Percentiles rank a stretch among this genome's conserved stretches.
phyloP scores from a whole-genome alignment of 2,329 filamentous ascomycete species.

The Mycosphaerelloides madeirae region DNA sequence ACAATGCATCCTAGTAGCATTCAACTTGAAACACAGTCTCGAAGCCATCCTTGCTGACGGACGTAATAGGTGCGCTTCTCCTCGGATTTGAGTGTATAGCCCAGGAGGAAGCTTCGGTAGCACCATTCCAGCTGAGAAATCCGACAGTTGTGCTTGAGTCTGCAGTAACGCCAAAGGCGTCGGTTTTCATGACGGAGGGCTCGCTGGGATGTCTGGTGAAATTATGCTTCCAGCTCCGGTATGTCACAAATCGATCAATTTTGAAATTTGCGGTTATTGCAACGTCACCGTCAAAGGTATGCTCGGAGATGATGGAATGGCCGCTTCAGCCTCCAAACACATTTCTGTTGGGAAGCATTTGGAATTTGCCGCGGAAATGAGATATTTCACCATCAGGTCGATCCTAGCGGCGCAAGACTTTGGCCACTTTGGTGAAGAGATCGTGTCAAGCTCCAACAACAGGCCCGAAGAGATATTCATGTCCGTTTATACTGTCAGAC shows the following conservation, averaged over 20 bases:
- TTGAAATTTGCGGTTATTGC: slow-evolving; percentile 32
- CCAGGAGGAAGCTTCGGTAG: slow-evolving; percentile 27
- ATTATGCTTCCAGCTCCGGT: slow-evolving; percentile 37
- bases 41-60: slow-evolving; percentile 12
- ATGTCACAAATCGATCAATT: slow-evolving; percentile 32
- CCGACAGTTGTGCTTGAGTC: slow-evolving; percentile 24
- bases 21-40: slow-evolving; percentile 14
- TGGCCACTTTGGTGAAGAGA: not conserved
- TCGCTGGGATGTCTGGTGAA: slow-evolving; percentile 29
- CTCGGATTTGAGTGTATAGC: slow-evolving; percentile 13
- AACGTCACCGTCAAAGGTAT: slow-evolving; percentile 1
- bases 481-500: not conserved
- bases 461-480: not conserved
- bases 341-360: slow-evolving; percentile 34
- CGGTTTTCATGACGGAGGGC: slow-evolving; percentile 28
- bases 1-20: slow-evolving; percentile 13
- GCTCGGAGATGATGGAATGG: slow-evolving; percentile 8
- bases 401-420: slow-evolving; percentile 14
- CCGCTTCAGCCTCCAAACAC: slow-evolving; percentile 11
- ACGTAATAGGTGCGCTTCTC: slow-evolving; percentile 7
- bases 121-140: slow-evolving; percentile 51
- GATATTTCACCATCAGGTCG: slow-evolving; percentile 33
- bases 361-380: slow-evolving; percentile 31
- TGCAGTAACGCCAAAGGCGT: slow-evolving; percentile 8
- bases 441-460: not conserved